These are phyloP conservation scores for Clonostachys rhizophaga DNA, from an alignment of 2,329 filamentous ascomycete species.

Conservation along the genomic window DNA sequence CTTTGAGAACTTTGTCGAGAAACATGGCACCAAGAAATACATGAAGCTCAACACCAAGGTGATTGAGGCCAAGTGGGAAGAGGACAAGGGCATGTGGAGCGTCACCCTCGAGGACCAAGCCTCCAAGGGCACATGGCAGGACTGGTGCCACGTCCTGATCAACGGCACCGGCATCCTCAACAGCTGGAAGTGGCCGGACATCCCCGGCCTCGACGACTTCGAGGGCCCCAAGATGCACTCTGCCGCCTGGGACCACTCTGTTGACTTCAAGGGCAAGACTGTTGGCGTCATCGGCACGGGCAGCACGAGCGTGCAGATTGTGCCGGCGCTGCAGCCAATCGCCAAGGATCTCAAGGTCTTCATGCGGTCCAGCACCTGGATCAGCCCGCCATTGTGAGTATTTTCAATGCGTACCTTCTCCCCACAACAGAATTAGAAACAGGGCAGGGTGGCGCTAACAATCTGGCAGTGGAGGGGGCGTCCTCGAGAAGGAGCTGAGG, in stretches of 20 bases:
- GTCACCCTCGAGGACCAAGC: constrained; percentile 15
- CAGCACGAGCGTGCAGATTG: constrained; percentile 45
- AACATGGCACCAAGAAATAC: constrained; percentile 29
- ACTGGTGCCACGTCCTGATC: constrained; percentile 40
- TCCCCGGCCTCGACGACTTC: constrained; percentile 43
- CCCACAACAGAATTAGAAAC: not conserved
- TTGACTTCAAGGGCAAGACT: constrained; percentile 35
- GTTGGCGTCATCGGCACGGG: constrained; percentile 50
- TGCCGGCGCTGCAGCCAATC: constrained; percentile 33
- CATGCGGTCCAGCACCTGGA: constrained; percentile 21
- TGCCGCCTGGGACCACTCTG: constrained; percentile 37
- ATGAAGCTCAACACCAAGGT: constrained; percentile 37
- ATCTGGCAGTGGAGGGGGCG: constrained; percentile 8
- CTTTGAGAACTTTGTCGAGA: constrained; percentile 31
- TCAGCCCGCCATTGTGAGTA: constrained; percentile 8
- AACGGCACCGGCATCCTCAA: constrained; percentile 45
- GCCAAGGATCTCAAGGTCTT: constrained; percentile 17
- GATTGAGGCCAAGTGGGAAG: constrained; percentile 35
- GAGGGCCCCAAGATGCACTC: constrained; percentile 47
- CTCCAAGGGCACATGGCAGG: constrained; percentile 13
- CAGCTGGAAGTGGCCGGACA: constrained; percentile 45
- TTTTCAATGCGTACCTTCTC: not conserved
- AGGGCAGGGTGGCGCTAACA: not conserved
- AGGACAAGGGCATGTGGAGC: constrained; percentile 28
- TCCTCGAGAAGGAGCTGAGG: constrained; percentile 16